Percentiles rank a stretch among this genome's conserved stretches.
These are phyloP conservation scores for Elsinoe necatrix DNA, from an alignment of 2,329 filamentous ascomycete genomes.

Conservation along the genomic window DNA sequence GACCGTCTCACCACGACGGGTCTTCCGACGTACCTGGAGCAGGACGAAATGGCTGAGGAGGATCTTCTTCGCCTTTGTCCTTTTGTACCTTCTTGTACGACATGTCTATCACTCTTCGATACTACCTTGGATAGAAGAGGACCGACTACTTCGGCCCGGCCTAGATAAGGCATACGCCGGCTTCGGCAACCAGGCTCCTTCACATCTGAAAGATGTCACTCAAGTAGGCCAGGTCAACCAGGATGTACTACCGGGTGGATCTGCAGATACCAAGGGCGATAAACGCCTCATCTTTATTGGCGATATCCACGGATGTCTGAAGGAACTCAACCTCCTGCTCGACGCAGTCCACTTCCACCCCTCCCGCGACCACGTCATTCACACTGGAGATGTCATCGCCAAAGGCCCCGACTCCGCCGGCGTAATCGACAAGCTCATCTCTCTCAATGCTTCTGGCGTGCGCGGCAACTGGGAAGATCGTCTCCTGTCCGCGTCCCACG, in stretches of 20 bases:
- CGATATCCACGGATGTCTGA: slow-evolving; percentile 83
- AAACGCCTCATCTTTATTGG: slow-evolving; percentile 72
- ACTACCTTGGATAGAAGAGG: slow-evolving; percentile 30
- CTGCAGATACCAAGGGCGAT: slow-evolving; percentile 29
- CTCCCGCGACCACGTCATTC: slow-evolving; percentile 62
- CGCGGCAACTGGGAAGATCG: slow-evolving; percentile 91
- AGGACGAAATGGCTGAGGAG: slow-evolving; percentile 23
- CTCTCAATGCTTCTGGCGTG: slow-evolving; percentile 67
- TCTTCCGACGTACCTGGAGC: slow-evolving; percentile 18
- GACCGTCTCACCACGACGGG: slow-evolving; percentile 27
- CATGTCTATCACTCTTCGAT: slow-evolving; percentile 32
- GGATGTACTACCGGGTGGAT: slow-evolving; percentile 26
- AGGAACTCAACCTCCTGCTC: slow-evolving; percentile 56
- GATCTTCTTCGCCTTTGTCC: slow-evolving; percentile 27
- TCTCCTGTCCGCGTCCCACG: slow-evolving; percentile 44
- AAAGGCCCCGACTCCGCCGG: slow-evolving; percentile 79
- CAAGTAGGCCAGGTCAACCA: slow-evolving; percentile 44
- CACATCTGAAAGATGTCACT: slow-evolving; percentile 33
- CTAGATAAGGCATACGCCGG: slow-evolving; percentile 27
- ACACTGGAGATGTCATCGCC: slow-evolving; percentile 70
- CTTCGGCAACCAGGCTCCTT: slow-evolving; percentile 22
- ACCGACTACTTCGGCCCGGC: slow-evolving; percentile 28
- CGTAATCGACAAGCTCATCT: slow-evolving; percentile 67
- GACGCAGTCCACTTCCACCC: slow-evolving; percentile 55
- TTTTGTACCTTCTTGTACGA: slow-evolving; percentile 26